Conservation (phyloP, 257 asterid genomes). For the Linderniella brevidens region DNA sequence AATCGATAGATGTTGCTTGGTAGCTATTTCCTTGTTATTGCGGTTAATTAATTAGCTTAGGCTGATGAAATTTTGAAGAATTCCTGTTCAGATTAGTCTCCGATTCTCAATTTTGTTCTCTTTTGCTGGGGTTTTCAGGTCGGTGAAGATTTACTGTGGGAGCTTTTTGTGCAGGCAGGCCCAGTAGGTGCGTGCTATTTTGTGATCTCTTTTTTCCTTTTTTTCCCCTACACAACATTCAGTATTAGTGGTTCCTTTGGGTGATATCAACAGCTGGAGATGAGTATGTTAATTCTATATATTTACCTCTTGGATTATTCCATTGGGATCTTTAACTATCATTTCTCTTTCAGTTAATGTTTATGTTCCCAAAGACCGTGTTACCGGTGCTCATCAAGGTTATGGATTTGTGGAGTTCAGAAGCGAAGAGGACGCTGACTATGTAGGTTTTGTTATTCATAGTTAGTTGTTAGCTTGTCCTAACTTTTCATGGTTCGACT, state of each 20-base stretch:
- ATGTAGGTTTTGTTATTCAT: slow-evolving; percentile 27
- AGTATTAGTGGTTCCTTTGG: too few species aligned
- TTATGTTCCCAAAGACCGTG: slow-evolving; percentile 97
- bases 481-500: neutral
- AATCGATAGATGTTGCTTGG: too few species aligned
- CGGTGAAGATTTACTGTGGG: slow-evolving; percentile 86
- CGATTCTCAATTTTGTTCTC: slow-evolving; percentile 5
- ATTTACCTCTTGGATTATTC: neutral
- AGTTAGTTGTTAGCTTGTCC: neutral
- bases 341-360: slow-evolving; percentile 50
- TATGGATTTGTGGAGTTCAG: slow-evolving; percentile 93
- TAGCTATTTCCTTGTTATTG: neutral
- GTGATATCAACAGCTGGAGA: too few species aligned
- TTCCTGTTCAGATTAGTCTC: neutral
- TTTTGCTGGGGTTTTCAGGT: slow-evolving; percentile 29
- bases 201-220: slow-evolving; percentile 6
- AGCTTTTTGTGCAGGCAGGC: slow-evolving; percentile 90
- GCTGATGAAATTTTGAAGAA: too few species aligned
- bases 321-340: too few species aligned
- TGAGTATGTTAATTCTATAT: too few species aligned
- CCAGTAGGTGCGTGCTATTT: slow-evolving; percentile 79
- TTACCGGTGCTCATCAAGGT: slow-evolving; percentile 83
- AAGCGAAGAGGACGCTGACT: slow-evolving; percentile 97
- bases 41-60: neutral
- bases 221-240: too few species aligned